phyloP scores from a whole-genome alignment of 176 grass and related monocot species.

The Triticum dicoccoides region DNA sequence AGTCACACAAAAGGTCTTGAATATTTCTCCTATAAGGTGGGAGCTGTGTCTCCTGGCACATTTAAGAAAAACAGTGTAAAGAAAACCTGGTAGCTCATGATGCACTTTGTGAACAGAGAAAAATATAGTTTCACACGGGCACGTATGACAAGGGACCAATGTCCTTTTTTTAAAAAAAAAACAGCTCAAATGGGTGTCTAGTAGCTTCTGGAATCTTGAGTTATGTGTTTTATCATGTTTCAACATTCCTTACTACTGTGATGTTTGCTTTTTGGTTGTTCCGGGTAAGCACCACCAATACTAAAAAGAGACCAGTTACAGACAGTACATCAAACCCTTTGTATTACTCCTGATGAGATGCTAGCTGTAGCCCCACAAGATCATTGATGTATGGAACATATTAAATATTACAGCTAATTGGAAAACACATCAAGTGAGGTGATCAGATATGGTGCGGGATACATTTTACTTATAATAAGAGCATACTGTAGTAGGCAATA shows the following conservation, averaged over 20 bases:
- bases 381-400: neutral
- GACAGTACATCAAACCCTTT: neutral
- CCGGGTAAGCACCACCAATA: neutral
- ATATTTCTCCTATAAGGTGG: conserved; percentile 87
- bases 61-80: conserved; percentile 30
- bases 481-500: neutral
- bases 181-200: neutral
- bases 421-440: neutral
- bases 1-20: conserved; percentile 92
- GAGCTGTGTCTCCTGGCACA: conserved; percentile 85
- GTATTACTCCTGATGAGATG: neutral
- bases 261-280: conserved; percentile 1
- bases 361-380: neutral
- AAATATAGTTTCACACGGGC: neutral
- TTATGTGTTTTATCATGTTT: conserved; percentile 6
- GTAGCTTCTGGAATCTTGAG: conserved; percentile 13
- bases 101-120: conserved; percentile 7
- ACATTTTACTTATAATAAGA: neutral
- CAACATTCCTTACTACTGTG: neutral
- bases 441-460: neutral
- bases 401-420: neutral
- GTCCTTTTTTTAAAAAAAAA: neutral
- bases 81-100: conserved; percentile 3
- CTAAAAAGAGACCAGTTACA: neutral
- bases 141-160: conserved; percentile 3